Conservation (phyloP, 176 grass and related monocot species). For the Raddia guianensis region DNA sequence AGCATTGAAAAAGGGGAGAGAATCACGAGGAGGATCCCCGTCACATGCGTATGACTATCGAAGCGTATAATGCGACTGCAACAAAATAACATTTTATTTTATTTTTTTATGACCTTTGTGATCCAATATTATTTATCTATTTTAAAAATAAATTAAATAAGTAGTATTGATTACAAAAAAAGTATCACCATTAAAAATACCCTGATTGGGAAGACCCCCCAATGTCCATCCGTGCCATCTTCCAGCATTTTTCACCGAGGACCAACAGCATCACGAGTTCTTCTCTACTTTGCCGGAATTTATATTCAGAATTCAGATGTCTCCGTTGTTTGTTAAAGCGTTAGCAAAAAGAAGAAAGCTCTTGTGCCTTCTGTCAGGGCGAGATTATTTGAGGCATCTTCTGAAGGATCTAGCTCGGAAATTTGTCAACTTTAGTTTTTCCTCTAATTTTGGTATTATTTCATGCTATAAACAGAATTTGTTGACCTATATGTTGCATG, state of each 20-base stretch:
- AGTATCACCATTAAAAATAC: background rate
- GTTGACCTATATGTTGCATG: background rate
- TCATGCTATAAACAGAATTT: background rate
- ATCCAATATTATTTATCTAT: too few species aligned
- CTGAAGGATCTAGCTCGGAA: background rate
- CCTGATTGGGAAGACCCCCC: background rate
- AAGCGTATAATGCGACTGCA: background rate
- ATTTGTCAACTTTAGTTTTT: background rate
- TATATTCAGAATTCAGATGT: background rate
- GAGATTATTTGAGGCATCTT: background rate
- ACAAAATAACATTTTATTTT: background rate
- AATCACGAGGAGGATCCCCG: conserved; percentile 43
- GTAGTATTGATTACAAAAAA: too few species aligned
- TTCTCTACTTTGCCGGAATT: background rate
- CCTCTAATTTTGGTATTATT: too few species aligned
- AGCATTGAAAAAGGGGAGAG: background rate
- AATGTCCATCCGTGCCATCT: background rate
- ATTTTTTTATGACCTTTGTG: too few species aligned
- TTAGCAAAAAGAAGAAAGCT: background rate
- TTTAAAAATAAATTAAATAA: too few species aligned
- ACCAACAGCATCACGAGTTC: background rate
- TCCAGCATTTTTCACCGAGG: background rate
- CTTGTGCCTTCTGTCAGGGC: background rate
- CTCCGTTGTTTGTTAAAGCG: background rate
- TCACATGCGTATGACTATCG: conserved; percentile 18